These are phyloP conservation scores for Choiromyces venosus DNA, from an alignment of 495 filamentous ascomycete species.

Conservation along the genomic window DNA sequence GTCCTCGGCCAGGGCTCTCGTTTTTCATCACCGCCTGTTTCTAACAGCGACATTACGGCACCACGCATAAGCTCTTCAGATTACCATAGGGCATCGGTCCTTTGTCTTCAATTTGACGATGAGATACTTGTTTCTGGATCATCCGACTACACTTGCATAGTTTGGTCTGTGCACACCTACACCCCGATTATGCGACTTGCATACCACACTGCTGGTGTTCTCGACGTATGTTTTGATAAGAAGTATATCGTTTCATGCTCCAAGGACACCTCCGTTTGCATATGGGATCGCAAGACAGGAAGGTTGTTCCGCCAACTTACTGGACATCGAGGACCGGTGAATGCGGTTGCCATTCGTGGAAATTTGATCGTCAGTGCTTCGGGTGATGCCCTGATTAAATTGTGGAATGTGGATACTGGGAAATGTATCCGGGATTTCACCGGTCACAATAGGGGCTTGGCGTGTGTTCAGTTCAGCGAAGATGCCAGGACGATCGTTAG, in stretches of 20 bases:
- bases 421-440: constrained; percentile 80
- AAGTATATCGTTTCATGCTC: constrained; percentile 92
- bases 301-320: constrained; percentile 64
- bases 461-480: constrained; percentile 90
- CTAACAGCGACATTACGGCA: constrained; percentile 36
- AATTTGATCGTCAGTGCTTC: constrained; percentile 86
- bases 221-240: constrained; percentile 88
- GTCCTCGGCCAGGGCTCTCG: constrained; percentile 53
- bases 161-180: constrained; percentile 79
- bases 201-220: constrained; percentile 76
- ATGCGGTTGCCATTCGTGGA: constrained; percentile 87
- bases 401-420: constrained; percentile 88
- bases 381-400: constrained; percentile 83
- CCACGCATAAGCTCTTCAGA: constrained; percentile 28
- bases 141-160: constrained; percentile 83
- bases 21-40: constrained; percentile 28
- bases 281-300: constrained; percentile 83
- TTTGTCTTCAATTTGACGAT: constrained; percentile 91
- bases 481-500: constrained; percentile 83
- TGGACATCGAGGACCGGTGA: constrained; percentile 86
- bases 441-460: constrained; percentile 81
- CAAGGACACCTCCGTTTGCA: constrained; percentile 84
- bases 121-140: constrained; percentile 90
- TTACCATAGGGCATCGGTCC: constrained; percentile 80
- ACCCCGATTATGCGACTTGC: constrained; percentile 67